A percentile compares a stretch with the other conserved stretches of the same genome.
Evolutionary conservation across 2,329 filamentous ascomycete genomes (phyloP).

Genomic region (Trichophyton benhamiae): DNA sequence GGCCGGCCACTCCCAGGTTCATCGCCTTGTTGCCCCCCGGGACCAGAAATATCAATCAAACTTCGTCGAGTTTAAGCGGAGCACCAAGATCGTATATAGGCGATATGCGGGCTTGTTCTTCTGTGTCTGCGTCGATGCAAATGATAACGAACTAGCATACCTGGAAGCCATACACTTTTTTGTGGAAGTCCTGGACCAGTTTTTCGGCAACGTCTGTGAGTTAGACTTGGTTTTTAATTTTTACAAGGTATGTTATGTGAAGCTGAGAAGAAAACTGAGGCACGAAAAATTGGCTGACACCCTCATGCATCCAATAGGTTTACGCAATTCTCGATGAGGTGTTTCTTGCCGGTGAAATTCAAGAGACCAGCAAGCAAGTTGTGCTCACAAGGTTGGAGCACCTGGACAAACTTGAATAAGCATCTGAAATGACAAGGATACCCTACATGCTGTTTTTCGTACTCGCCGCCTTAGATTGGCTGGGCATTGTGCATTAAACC

Average conservation of each 20-base stretch:
- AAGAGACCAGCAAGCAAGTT: conserved; percentile 97
- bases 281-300: not conserved
- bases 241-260: conserved; percentile 45
- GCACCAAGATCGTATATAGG: conserved; percentile 89
- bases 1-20: conserved; percentile 47
- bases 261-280: too few relatives aligned
- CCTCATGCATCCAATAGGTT: conserved; percentile 42
- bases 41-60: conserved; percentile 99
- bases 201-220: conserved; percentile 98
- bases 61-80: conserved; percentile 69
- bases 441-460: not conserved
- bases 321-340: conserved; percentile 98
- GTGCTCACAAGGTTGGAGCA: conserved; percentile 89
- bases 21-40: conserved; percentile 90
- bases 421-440: not conserved
- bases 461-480: not conserved
- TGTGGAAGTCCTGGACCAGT: conserved; percentile 94
- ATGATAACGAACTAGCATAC: conserved; percentile 95
- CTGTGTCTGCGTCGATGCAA: conserved; percentile 96
- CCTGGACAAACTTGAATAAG: conserved; percentile 84
- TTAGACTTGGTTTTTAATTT: conserved; percentile 73
- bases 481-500: not conserved
- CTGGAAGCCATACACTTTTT: conserved; percentile 99
- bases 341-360: conserved; percentile 92
- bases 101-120: conserved; percentile 98